Percentiles rank a stretch among this genome's conserved stretches.
These are phyloP conservation scores for Nephromyces sp. DNA, from an alignment of 169 alveolate genomes.

Conservation along the genomic window DNA sequence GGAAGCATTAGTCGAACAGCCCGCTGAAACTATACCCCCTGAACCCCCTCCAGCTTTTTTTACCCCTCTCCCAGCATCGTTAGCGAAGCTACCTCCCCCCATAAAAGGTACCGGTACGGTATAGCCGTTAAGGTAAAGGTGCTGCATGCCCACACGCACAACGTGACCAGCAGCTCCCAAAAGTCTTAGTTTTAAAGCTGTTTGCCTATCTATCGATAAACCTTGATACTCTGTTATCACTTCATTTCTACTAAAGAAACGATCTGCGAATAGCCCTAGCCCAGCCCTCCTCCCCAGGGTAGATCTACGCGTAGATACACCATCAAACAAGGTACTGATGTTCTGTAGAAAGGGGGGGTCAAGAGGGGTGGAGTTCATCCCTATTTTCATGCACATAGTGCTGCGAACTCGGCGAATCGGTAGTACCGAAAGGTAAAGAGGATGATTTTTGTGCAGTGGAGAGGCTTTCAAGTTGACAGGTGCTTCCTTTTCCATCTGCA, in stretches of 20 bases:
- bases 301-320: constrained; percentile 6
- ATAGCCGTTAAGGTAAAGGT: constrained; percentile 24
- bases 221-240: constrained; percentile 27
- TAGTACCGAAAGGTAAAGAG: too few relatives aligned
- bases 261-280: constrained; percentile 13
- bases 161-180: constrained; percentile 31
- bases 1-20: constrained; percentile 23
- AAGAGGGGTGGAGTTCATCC: too few relatives aligned
- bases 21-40: too few relatives aligned
- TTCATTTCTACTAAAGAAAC: constrained; percentile 4
- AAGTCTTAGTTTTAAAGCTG: constrained; percentile 18
- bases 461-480: too few relatives aligned
- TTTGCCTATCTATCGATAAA: constrained; percentile 12
- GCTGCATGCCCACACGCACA: constrained; percentile 29
- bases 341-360: neutral
- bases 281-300: constrained; percentile 31
- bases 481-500: too few relatives aligned
- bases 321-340: neutral
- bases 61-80: constrained; percentile 36
- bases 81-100: constrained; percentile 34
- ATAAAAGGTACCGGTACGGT: constrained; percentile 13
- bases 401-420: too few relatives aligned
- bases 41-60: constrained; percentile 24
- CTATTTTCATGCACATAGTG: too few relatives aligned
- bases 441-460: too few relatives aligned